Conservation (phyloP, 73 alveolate species). For the Durusdinium trenchii region DNA sequence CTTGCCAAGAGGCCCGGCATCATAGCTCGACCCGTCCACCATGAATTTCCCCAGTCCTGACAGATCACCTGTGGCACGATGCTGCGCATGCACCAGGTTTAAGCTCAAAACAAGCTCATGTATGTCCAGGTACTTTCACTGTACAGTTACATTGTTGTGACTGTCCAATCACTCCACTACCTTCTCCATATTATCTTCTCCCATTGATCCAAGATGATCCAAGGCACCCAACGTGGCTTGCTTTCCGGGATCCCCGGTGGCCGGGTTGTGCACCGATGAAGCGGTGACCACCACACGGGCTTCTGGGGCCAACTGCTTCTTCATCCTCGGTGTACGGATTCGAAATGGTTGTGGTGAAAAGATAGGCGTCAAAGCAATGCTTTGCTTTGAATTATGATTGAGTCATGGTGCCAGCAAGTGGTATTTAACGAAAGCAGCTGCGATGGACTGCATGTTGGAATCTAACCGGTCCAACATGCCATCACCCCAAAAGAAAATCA, state of each 20-base stretch:
- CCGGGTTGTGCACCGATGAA: conserved; percentile 81
- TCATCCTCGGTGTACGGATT: conserved; percentile 33
- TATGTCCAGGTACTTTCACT: too few relatives aligned
- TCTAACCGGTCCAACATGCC: too few relatives aligned
- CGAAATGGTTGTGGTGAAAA: not conserved
- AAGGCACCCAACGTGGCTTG: conserved; percentile 28
- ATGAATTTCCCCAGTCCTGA: conserved; percentile 45
- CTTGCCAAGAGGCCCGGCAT: conserved; percentile 23
- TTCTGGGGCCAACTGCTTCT: not conserved
- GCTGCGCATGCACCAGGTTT: not conserved
- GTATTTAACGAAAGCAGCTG: too few relatives aligned
- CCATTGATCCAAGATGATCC: not conserved
- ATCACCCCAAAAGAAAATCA: too few relatives aligned
- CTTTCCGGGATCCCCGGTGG: conserved; percentile 64
- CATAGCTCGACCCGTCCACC: conserved; percentile 52
- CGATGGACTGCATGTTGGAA: too few relatives aligned
- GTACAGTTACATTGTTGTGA: too few relatives aligned
- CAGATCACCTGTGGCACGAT: not conserved
- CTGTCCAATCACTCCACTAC: too few relatives aligned
- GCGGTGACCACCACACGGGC: conserved; percentile 86
- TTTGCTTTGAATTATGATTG: too few relatives aligned
- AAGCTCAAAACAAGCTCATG: too few relatives aligned
- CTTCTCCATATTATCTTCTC: too few relatives aligned
- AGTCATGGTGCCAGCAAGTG: too few relatives aligned
- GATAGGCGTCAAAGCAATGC: not conserved